Conservation (phyloP, 495 filamentous ascomycete genomes). For the Neurospora intermedia region DNA sequence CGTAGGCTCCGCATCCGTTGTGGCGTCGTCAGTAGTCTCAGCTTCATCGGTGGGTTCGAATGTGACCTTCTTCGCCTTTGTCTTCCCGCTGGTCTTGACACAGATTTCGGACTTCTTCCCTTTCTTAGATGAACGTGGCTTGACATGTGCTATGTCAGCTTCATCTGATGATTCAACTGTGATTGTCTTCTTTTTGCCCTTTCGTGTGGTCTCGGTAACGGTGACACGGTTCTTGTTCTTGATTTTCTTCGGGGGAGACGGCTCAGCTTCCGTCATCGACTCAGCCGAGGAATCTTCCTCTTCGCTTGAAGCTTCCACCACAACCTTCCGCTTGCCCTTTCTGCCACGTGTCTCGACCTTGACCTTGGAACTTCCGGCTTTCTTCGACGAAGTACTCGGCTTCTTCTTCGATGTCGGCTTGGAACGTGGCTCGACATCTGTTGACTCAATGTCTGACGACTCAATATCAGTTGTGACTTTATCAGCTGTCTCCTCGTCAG, state of each 20-base stretch:
- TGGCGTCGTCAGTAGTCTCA: not conserved
- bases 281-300: not conserved
- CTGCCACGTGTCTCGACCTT: not conserved
- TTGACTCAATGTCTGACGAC: not conserved
- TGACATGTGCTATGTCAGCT: not conserved
- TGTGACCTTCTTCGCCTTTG: not conserved
- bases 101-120: not conserved
- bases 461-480: not conserved
- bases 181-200: not conserved
- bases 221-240: not conserved
- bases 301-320: not conserved
- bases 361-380: not conserved
- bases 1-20: not conserved
- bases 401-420: not conserved
- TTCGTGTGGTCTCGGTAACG: not conserved
- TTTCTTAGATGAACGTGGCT: not conserved
- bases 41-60: not conserved
- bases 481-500: not conserved
- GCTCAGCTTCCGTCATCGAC: not conserved
- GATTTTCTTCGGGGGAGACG: not conserved
- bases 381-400: not conserved
- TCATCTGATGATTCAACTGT: not conserved
- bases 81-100: not conserved
- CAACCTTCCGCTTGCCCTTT: not conserved
- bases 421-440: not conserved